phyloP scores from a whole-genome alignment of 495 filamentous ascomycete genomes.

The Penicillium goetzii region DNA sequence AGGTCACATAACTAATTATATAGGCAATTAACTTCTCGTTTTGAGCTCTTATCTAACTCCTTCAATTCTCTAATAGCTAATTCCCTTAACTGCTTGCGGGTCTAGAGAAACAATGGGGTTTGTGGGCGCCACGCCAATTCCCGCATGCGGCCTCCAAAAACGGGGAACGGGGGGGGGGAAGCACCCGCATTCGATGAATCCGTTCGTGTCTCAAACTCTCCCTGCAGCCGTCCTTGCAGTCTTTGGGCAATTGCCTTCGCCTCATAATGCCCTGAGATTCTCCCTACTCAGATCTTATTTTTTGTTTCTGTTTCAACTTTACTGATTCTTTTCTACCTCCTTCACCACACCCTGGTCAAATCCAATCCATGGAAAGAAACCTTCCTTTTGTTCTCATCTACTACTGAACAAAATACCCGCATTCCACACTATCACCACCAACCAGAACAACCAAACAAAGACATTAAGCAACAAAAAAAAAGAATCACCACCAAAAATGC shows the following conservation, averaged over 20 bases:
- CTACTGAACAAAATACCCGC: not conserved
- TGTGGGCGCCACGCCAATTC: not conserved
- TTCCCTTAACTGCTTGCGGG: not conserved
- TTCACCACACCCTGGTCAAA: not conserved
- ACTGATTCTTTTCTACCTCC: not conserved
- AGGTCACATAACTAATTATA: not conserved
- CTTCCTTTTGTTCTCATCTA: not conserved
- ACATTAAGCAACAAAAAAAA: not conserved
- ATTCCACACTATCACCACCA: not conserved
- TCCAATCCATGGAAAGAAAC: not conserved
- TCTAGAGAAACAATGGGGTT: not conserved
- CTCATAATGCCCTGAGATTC: slow-evolving; percentile 12
- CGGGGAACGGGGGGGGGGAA: slow-evolving; percentile 2
- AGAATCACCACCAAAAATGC: slow-evolving; percentile 12
- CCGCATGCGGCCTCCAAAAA: not conserved
- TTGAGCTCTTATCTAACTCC: not conserved
- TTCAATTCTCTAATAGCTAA: not conserved
- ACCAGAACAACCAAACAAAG: not conserved
- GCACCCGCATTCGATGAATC: slow-evolving; percentile 24
- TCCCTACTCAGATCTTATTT: not conserved
- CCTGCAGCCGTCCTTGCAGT: slow-evolving; percentile 36
- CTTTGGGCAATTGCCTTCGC: not conserved
- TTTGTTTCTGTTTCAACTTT: not conserved
- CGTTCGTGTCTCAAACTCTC: slow-evolving; percentile 25
- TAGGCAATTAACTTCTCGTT: not conserved